Evolutionary conservation across 768 basidiomycete species (phyloP).

Genomic region (Harrya chromipes): DNA sequence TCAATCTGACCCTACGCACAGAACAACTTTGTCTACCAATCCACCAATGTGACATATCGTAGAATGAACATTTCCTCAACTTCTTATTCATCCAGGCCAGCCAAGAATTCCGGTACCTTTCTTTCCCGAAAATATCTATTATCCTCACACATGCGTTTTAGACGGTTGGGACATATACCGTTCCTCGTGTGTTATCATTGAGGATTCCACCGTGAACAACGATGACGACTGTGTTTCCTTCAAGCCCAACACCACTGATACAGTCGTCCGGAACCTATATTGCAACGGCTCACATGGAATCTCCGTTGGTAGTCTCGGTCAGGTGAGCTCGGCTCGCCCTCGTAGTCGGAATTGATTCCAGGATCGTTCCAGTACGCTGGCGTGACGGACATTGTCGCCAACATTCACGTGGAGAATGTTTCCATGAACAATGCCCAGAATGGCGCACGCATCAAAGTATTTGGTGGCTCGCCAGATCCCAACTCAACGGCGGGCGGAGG

Average conservation of each 20-base stretch:
- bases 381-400: constrained; percentile 42
- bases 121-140: background rate
- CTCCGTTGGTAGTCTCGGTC: constrained; percentile 49
- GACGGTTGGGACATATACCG: constrained; percentile 54
- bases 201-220: constrained; percentile 38
- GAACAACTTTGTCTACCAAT: constrained; percentile 43
- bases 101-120: constrained; percentile 34
- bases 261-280: constrained; percentile 38
- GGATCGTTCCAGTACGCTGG: constrained; percentile 31
- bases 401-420: constrained; percentile 41
- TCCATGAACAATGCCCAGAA: constrained; percentile 46
- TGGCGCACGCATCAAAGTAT: constrained; percentile 52
- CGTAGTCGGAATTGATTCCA: background rate
- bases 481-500: constrained; percentile 41
- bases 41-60: constrained; percentile 39
- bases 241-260: constrained; percentile 36
- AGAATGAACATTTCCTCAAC: constrained; percentile 35
- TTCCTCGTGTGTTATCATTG: constrained; percentile 33
- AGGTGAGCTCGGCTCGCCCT: constrained; percentile 17
- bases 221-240: constrained; percentile 39
- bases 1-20: background rate
- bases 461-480: constrained; percentile 42
- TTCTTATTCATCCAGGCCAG: constrained; percentile 35
- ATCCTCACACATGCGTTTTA: background rate
- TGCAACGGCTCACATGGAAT: constrained; percentile 42